Evolutionary conservation across 1,284 basidiomycete species (phyloP).

Genomic region (Apiotrichum brassicae): DNA sequence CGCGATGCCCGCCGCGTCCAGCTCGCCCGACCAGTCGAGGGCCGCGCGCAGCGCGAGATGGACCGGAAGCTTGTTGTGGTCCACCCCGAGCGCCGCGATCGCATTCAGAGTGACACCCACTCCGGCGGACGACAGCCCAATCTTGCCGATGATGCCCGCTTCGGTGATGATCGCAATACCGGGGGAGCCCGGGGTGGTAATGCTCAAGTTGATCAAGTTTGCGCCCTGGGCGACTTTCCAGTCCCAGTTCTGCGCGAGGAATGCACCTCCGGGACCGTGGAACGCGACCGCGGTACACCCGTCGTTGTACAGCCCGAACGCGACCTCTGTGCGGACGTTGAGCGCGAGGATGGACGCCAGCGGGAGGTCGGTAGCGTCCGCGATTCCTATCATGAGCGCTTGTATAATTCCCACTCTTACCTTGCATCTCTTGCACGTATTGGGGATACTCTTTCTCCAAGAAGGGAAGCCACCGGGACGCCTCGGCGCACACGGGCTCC

Average conservation of each 20-base stretch:
- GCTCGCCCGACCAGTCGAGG: slow-evolving; percentile 14
- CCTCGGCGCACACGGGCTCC: slow-evolving; percentile 9
- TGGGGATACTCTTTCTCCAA: slow-evolving; percentile 9
- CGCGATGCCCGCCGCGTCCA: slow-evolving; percentile 4
- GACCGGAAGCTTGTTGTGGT: slow-evolving; percentile 9
- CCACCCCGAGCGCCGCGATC: slow-evolving; percentile 15
- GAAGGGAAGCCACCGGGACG: slow-evolving; percentile 12
- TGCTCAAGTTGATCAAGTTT: slow-evolving; percentile 12
- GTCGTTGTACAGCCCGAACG: slow-evolving; percentile 13
- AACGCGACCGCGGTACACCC: slow-evolving; percentile 13
- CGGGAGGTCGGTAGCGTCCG: slow-evolving; percentile 6
- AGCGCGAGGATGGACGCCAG: slow-evolving; percentile 10
- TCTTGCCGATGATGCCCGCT: slow-evolving; percentile 20
- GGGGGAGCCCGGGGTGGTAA: background rate
- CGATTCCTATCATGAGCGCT: slow-evolving; percentile 9
- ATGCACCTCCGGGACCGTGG: background rate
- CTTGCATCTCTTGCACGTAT: slow-evolving; percentile 16
- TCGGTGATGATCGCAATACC: slow-evolving; percentile 14
- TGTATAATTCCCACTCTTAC: slow-evolving; percentile 1
- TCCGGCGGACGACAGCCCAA: slow-evolving; percentile 11
- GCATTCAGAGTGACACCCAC: slow-evolving; percentile 16
- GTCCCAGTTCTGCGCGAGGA: slow-evolving; percentile 22
- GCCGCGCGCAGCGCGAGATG: slow-evolving; percentile 14
- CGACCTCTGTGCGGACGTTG: slow-evolving; percentile 20
- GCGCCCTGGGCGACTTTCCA: slow-evolving; percentile 9